Base-by-base conservation (phyloP, 305 asterid genomes). In the Rubia occidens region DNA sequence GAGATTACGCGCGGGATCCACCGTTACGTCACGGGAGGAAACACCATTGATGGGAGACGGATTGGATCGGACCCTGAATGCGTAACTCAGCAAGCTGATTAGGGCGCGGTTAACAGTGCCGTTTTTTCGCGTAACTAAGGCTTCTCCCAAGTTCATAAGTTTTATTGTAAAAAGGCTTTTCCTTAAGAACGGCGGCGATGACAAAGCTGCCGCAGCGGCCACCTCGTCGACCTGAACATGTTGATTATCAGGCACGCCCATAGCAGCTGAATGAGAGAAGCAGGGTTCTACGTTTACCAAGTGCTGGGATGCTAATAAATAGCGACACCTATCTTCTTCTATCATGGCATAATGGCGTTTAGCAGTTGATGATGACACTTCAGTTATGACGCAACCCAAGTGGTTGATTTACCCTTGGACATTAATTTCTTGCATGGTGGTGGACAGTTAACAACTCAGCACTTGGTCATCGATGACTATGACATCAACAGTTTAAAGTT, bases 91-190 rank as follows among this genome's bases (percentile, higher is more conserved):
- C 60, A 75, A 37, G 20, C 20, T 18, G 75, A 83, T 77, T 2
- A 84, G 69, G 2, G 83, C 76, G 70, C 98, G 98, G 85, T 86
- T 81, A 35, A 89, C 78, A 71, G 98, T 87, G 72, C 95, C 96
- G 77, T 89, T 75, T 15, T 11, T 47, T 70, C 95, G 90, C 59
- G 63, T 72, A 60, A 83, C 67, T 74, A 75, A 73, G 76, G 74
- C 79, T 49, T 74, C 81, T 64, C 85, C n/a, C 37, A 71, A 3
- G 26, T 64, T 83, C 68, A 82, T 68, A 20, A 89, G 0, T 62
- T 78, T 74, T 59, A 89, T 62, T 0, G 73, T 15, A 54, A 84
- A 6, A 60, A 89, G 89, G 9, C 89, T 86, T 53, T 60, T 74
- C 82, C 84, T 82, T 11, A 91, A 95, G 47, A 90, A 85, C 0